A percentile compares a stretch with the other conserved stretches of the same genome.
Conservation (phyloP, 345 rosid species). For the thale cress (Arabidopsis thaliana) region TAIR10.1 NC_003076.8:3928501-3929000, state of each 20-base stretch:
- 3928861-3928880: slow-evolving; percentile 72
- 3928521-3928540: slow-evolving; percentile 9
- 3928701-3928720: slow-evolving; percentile 97
- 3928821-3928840: slow-evolving; percentile 12
- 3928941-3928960: slow-evolving; percentile 88
- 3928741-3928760: slow-evolving; percentile 94
- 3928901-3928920: slow-evolving; percentile 88
- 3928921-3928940: slow-evolving; percentile 96
- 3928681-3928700: slow-evolving; percentile 98
- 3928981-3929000: slow-evolving; percentile 84
- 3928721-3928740: slow-evolving; percentile 93
- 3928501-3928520: not conserved
- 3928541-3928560: not conserved
- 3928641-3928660: slow-evolving; percentile 88
- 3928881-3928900: slow-evolving; percentile 86
- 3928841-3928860: slow-evolving; percentile 84
- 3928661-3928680: slow-evolving; percentile 98
- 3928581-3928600: not conserved
- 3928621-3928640: slow-evolving; percentile 58
- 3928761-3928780: slow-evolving; percentile 25
- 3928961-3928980: slow-evolving; percentile 95
- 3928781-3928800: slow-evolving; percentile 13
- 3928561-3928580: slow-evolving; percentile 14
- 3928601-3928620: slow-evolving; percentile 1
- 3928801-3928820: slow-evolving; percentile 14